Percentiles rank a stretch among this genome's conserved stretches.
Conservation (phyloP, 169 alveolate genomes). For the Eimeria acervulina region DNA sequence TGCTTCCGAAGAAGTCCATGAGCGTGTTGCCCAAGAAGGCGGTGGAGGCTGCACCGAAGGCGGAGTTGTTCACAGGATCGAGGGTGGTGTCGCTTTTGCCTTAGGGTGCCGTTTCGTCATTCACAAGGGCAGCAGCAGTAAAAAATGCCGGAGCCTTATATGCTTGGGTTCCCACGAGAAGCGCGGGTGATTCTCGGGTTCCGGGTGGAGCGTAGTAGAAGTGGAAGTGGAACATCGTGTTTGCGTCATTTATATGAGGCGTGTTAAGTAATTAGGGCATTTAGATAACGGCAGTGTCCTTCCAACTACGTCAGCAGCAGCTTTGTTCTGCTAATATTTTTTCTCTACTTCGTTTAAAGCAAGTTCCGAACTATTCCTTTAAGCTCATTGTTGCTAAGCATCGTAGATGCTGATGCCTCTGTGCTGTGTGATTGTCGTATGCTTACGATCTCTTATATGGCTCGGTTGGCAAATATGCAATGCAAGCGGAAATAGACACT, state of each 20-base stretch:
- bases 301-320: neutral
- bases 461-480: neutral
- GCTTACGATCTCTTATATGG: neutral
- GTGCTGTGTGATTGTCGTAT: neutral
- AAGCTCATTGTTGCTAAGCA: neutral
- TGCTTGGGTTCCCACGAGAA: too few species aligned
- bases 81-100: too few species aligned
- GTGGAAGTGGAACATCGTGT: neutral
- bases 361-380: neutral
- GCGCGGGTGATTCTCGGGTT: too few species aligned
- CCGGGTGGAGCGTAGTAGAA: too few species aligned
- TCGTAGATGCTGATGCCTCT: neutral
- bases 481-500: too few species aligned
- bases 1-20: conserved; percentile 47
- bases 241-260: neutral
- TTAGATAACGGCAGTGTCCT: neutral
- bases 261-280: neutral
- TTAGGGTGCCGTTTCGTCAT: too few species aligned
- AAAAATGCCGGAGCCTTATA: neutral
- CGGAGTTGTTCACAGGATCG: neutral
- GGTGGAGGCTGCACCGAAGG: neutral
- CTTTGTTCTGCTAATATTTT: neutral
- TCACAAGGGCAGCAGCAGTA: too few species aligned
- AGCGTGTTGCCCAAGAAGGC: conserved; percentile 35
- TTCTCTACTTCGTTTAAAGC: neutral